phyloP scores from a whole-genome alignment of 2,329 filamentous ascomycete species.

The Verticillium longisporum region DNA sequence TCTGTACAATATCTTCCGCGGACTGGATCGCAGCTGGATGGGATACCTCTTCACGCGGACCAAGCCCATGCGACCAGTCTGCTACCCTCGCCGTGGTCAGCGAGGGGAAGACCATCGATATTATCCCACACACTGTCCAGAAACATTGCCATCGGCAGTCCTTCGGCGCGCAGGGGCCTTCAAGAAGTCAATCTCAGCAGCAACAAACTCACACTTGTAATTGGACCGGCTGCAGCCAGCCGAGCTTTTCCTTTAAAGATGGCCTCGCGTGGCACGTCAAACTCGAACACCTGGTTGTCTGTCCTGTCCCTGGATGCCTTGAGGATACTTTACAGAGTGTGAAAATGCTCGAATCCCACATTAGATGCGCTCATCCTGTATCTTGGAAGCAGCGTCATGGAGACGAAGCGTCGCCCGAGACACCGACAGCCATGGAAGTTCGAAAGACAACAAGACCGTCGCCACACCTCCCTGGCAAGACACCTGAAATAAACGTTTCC shows the following conservation, averaged over 20 bases:
- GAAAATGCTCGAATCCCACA: constrained; percentile 28
- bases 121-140: constrained; percentile 16
- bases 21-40: constrained; percentile 12
- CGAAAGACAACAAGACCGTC: constrained; percentile 1
- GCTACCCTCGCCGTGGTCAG: constrained; percentile 2
- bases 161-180: background rate
- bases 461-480: background rate
- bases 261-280: constrained; percentile 37
- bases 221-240: constrained; percentile 29
- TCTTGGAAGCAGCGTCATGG: constrained; percentile 6
- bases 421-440: background rate
- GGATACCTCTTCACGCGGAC: constrained; percentile 12
- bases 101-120: constrained; percentile 14
- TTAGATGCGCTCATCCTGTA: constrained; percentile 26
- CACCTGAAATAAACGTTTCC: background rate
- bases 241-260: constrained; percentile 27
- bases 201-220: constrained; percentile 27
- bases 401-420: constrained; percentile 13
- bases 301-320: constrained; percentile 29
- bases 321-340: constrained; percentile 26
- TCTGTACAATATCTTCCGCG: constrained; percentile 18
- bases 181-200: constrained; percentile 17
- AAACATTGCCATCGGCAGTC: background rate
- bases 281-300: constrained; percentile 33
- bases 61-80: constrained; percentile 15